Percentiles rank a stretch among this genome's conserved stretches.
Conservation (phyloP, 2,329 filamentous ascomycete species). For the Leptodontidium sp. region DNA sequence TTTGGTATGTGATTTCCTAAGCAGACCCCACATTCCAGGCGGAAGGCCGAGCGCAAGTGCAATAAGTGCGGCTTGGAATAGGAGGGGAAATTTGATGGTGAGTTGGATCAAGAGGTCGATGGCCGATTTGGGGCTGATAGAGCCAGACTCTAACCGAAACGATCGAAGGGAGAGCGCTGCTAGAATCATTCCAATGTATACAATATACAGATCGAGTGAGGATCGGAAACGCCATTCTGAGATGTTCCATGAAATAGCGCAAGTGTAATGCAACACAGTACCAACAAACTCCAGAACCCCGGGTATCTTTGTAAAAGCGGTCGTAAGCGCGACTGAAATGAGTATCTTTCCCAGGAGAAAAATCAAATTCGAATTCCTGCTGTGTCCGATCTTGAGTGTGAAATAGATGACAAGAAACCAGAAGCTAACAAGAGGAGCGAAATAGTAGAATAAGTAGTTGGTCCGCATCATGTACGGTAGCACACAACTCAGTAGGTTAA, state of each 20-base stretch:
- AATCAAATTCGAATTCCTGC: conserved; percentile 52
- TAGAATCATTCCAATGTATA: conserved; percentile 63
- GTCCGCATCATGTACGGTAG: conserved; percentile 65
- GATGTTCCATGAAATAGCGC: conserved; percentile 58
- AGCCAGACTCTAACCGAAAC: conserved; percentile 38
- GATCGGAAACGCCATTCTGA: conserved; percentile 59
- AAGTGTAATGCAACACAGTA: conserved; percentile 50
- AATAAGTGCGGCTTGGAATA: conserved; percentile 31
- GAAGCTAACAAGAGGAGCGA: conserved; percentile 65
- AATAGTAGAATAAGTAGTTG: conserved; percentile 65
- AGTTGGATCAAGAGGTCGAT: conserved; percentile 34
- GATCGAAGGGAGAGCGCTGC: conserved; percentile 53
- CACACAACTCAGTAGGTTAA: conserved; percentile 63
- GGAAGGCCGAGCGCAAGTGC: conserved; percentile 37
- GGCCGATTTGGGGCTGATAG: conserved; percentile 37
- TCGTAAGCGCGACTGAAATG: conserved; percentile 53
- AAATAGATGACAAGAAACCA: conserved; percentile 68
- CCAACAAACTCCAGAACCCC: conserved; percentile 54
- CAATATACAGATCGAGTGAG: conserved; percentile 61
- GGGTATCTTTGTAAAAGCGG: conserved; percentile 48
- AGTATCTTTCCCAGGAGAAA: conserved; percentile 58
- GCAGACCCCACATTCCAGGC: conserved; percentile 37
- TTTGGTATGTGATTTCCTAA: conserved; percentile 46
- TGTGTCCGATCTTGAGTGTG: conserved; percentile 55
- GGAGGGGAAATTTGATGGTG: conserved; percentile 24